A percentile compares a stretch with the other conserved stretches of the same genome.
Evolutionary conservation across 768 basidiomycete genomes (phyloP).

Genomic region (Rhodotorula sphaerocarpa): DNA sequence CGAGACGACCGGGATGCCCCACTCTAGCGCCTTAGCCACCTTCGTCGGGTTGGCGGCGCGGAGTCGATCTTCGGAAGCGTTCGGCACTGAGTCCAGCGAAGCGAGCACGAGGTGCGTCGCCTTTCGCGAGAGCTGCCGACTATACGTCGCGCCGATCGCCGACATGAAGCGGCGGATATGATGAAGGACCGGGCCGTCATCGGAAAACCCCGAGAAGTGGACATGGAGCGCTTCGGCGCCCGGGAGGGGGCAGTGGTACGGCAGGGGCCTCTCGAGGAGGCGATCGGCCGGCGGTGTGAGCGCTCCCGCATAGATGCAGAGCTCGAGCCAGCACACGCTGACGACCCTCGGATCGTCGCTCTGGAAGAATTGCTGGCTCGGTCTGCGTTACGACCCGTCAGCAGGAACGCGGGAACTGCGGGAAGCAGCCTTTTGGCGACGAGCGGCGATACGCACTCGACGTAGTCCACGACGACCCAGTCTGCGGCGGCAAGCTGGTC

Average conservation of each 20-base stretch:
- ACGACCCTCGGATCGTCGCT: conserved; percentile 13
- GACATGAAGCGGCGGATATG: conserved; percentile 4
- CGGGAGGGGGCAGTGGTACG: conserved; percentile 13
- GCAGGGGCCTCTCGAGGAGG: conserved; percentile 18
- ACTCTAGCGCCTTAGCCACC: conserved; percentile 7
- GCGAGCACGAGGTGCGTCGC: conserved; percentile 17
- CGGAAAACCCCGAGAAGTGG: conserved; percentile 11
- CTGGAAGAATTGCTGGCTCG: not conserved
- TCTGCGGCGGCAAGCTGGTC: not conserved
- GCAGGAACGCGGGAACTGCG: not conserved
- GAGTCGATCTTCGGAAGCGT: not conserved
- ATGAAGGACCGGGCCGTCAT: conserved; percentile 2
- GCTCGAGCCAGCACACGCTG: conserved; percentile 29
- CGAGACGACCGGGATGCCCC: conserved; percentile 10
- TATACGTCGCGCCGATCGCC: conserved; percentile 8
- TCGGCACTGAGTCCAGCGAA: not conserved
- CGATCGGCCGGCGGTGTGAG: not conserved
- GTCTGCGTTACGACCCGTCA: too few species aligned
- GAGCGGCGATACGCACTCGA: conserved; percentile 8
- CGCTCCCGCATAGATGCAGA: conserved; percentile 14
- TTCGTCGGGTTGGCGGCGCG: not conserved
- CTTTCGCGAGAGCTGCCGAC: not conserved
- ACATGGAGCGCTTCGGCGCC: conserved; percentile 7
- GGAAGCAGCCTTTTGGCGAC: too few species aligned
- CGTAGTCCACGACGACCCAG: conserved; percentile 22